A percentile compares a stretch with the other conserved stretches of the same genome.
These are phyloP conservation scores for Rhamnella rubrinervis DNA, from an alignment of 331 rosid genomes.

Conservation along the genomic window DNA sequence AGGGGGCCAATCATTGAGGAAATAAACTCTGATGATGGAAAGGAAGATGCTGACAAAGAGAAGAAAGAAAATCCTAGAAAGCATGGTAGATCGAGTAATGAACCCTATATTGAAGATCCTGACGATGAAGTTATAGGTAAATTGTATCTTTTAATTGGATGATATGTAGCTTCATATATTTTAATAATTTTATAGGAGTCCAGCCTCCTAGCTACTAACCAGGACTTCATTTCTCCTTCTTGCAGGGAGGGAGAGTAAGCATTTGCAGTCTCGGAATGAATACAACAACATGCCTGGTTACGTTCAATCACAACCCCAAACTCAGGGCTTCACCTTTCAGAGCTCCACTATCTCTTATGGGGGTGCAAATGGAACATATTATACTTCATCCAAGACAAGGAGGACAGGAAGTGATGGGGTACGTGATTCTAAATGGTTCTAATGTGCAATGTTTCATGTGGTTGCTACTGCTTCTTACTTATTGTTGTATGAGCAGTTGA, in stretches of 20 bases:
- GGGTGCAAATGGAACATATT: constrained; percentile 59
- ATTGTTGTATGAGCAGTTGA: constrained; percentile 42
- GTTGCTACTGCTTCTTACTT: constrained; percentile 19
- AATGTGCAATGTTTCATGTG: neutral
- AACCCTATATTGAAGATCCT: constrained; percentile 51
- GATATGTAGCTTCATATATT: constrained; percentile 6
- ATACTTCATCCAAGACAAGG: constrained; percentile 61
- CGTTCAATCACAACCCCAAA: constrained; percentile 45
- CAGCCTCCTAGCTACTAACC: neutral
- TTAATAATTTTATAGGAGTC: neutral
- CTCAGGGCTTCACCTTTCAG: constrained; percentile 63
- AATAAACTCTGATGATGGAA: constrained; percentile 67
- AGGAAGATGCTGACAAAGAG: constrained; percentile 42
- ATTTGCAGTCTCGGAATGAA: constrained; percentile 37
- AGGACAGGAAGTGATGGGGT: constrained; percentile 90
- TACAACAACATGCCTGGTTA: constrained; percentile 18
- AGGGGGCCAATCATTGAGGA: constrained; percentile 86
- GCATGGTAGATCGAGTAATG: constrained; percentile 46
- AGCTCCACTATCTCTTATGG: constrained; percentile 80
- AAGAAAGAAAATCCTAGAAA: constrained; percentile 55
- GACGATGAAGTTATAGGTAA: constrained; percentile 66
- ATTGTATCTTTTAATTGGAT: constrained; percentile 1
- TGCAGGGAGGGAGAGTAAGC: constrained; percentile 56
- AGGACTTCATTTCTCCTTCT: neutral
- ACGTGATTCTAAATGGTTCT: constrained; percentile 27